Evolutionary conservation across 176 grass and related monocot genomes (phyloP).

Genomic region (Triticum urartu): DNA sequence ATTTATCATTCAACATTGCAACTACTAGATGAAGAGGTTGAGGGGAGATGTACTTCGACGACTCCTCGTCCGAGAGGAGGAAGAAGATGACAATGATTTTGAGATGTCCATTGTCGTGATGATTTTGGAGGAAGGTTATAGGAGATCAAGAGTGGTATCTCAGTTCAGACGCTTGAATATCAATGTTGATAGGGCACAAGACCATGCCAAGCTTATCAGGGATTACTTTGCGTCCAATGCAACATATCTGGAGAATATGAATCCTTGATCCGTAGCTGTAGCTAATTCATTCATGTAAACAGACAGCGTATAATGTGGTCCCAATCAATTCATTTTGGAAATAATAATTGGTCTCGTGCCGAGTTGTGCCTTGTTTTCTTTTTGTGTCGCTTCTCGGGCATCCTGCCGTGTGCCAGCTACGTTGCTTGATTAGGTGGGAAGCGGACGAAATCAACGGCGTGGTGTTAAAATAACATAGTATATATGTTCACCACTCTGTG

Average conservation of each 20-base stretch:
- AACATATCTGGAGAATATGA: neutral
- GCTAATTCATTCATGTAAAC: slow-evolving; percentile 19
- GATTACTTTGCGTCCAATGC: no score
- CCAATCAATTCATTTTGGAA: neutral
- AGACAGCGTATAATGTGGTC: slow-evolving; percentile 6
- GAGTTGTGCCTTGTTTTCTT: slow-evolving; percentile 20
- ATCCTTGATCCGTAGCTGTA: neutral
- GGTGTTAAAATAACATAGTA: neutral
- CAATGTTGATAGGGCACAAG: no score
- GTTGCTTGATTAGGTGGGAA: neutral
- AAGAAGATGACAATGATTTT: no score
- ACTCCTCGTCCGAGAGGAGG: no score
- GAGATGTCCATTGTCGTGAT: no score
- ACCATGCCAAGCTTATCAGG: no score
- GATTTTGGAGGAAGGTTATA: no score
- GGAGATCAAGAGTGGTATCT: no score
- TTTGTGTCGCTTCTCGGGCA: neutral
- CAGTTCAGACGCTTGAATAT: no score
- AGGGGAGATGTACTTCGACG: no score
- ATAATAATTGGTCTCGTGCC: neutral
- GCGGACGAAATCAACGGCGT: slow-evolving; percentile 17
- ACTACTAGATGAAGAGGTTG: no score
- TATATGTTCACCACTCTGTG: neutral
- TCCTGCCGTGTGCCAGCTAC: slow-evolving; percentile 24
- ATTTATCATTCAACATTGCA: no score